phyloP scores from a whole-genome alignment of 2,329 filamentous ascomycete genomes.

The Trichocomaceae sp. region DNA sequence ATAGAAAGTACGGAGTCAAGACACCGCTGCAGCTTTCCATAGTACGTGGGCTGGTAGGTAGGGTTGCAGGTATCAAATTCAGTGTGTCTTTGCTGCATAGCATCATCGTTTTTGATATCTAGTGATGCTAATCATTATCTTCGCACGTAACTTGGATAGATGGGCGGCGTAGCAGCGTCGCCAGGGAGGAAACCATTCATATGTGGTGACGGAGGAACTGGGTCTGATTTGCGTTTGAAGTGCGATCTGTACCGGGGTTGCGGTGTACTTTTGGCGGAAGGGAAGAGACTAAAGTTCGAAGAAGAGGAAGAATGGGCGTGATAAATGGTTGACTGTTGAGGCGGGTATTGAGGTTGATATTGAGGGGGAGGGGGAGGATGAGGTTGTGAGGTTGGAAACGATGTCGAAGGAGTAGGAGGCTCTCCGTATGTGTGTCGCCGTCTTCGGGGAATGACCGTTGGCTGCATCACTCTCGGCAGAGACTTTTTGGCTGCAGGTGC shows the following conservation, averaged over 20 bases:
- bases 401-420: slow-evolving; percentile 22
- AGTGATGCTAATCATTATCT: neutral
- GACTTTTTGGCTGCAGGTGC: neutral
- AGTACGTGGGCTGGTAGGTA: neutral
- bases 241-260: slow-evolving; percentile 11
- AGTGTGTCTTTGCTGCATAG: neutral
- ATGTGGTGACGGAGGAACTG: slow-evolving; percentile 18
- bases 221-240: slow-evolving; percentile 14
- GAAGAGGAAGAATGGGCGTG: neutral
- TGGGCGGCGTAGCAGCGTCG: slow-evolving; percentile 10
- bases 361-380: neutral
- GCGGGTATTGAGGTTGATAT: neutral
- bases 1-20: neutral
- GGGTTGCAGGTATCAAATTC: neutral
- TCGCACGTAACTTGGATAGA: slow-evolving; percentile 11
- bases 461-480: slow-evolving; percentile 16
- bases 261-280: neutral
- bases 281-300: slow-evolving; percentile 9
- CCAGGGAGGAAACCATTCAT: slow-evolving; percentile 1
- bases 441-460: slow-evolving; percentile 22
- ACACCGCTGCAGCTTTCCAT: neutral
- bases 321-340: neutral
- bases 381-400: neutral
- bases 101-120: neutral
- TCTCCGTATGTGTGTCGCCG: slow-evolving; percentile 36